A percentile compares a stretch with the other conserved stretches of the same genome.
Conservation (phyloP, 352 stramenopile genomes). For the Globisporangium paroecandrum region DNA sequence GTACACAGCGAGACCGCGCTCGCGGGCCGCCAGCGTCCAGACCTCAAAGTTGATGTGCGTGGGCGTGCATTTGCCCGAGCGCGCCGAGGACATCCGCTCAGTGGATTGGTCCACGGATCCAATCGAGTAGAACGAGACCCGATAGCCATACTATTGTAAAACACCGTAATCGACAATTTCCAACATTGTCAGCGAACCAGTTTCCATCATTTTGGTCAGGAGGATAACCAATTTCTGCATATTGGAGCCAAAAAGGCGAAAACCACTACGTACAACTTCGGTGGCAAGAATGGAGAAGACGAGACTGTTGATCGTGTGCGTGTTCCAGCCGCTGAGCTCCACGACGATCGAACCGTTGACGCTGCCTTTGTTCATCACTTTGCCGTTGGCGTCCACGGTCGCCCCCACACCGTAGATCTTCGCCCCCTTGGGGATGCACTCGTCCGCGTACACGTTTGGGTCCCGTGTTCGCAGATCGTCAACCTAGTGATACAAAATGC, state of each 20-base stretch:
- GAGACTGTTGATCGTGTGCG: constrained; percentile 35
- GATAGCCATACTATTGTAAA: constrained; percentile 20
- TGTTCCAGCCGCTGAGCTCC: constrained; percentile 36
- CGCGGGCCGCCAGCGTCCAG: constrained; percentile 34
- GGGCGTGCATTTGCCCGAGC: constrained; percentile 37
- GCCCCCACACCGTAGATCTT: neutral
- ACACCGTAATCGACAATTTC: neutral
- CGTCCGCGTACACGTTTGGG: constrained; percentile 3
- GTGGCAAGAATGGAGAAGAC: constrained; percentile 43
- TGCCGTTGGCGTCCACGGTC: neutral
- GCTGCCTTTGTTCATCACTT: constrained; percentile 8
- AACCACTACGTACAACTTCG: constrained; percentile 21
- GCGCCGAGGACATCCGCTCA: constrained; percentile 32
- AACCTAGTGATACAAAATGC: neutral
- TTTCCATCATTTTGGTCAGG: neutral
- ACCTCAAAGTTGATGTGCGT: constrained; percentile 60
- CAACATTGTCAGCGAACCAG: too few relatives aligned
- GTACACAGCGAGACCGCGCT: constrained; percentile 33
- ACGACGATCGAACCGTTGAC: constrained; percentile 29
- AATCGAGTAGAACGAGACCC: constrained; percentile 22
- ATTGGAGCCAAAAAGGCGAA: neutral
- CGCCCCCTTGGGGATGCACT: constrained; percentile 5
- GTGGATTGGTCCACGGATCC: constrained; percentile 6
- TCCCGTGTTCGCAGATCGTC: neutral
- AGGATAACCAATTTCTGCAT: neutral